These are phyloP conservation scores for Cucumis melo DNA, from an alignment of 306 rosid species.

Conservation along the genomic window DNA sequence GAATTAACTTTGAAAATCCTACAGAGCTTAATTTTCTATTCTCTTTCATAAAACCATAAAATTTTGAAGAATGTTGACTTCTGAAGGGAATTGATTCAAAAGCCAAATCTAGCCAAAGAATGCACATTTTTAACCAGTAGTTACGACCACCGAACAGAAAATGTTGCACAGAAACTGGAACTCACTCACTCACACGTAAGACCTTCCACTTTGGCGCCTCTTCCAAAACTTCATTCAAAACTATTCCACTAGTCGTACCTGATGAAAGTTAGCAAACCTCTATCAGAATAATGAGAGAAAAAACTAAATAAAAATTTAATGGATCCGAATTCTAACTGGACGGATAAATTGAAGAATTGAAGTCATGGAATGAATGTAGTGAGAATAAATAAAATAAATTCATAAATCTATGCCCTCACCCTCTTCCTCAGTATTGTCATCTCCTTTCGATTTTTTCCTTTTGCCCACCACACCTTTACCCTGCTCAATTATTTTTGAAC, in stretches of 20 bases:
- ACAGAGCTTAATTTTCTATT: not conserved
- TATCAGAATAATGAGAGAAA: not conserved
- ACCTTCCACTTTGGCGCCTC: conserved; percentile 99
- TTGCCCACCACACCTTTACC: conserved; percentile 38
- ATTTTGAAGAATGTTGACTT: not conserved
- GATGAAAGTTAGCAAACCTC: conserved; percentile 35
- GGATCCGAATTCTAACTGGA: not conserved
- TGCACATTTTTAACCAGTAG: not conserved
- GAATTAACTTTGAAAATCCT: not conserved
- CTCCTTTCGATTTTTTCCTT: conserved; percentile 50
- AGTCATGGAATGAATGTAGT: not conserved
- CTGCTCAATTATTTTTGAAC: conserved; percentile 27
- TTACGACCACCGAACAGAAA: not conserved
- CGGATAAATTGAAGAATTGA: not conserved
- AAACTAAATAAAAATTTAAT: not conserved
- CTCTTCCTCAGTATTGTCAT: conserved; percentile 31
- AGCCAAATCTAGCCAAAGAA: not conserved
- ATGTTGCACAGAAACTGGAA: conserved; percentile 34
- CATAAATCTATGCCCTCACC: conserved; percentile 25
- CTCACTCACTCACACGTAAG: conserved; percentile 99
- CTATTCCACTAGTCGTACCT: conserved; percentile 28
- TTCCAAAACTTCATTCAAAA: conserved; percentile 84
- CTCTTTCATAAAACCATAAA: not conserved
- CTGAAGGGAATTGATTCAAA: not conserved
- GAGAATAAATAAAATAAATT: not conserved